Percentiles rank a stretch among this genome's conserved stretches.
These are phyloP conservation scores for Anthracocystis walkeri DNA, from an alignment of 1,284 basidiomycete genomes.

Conservation along the genomic window DNA sequence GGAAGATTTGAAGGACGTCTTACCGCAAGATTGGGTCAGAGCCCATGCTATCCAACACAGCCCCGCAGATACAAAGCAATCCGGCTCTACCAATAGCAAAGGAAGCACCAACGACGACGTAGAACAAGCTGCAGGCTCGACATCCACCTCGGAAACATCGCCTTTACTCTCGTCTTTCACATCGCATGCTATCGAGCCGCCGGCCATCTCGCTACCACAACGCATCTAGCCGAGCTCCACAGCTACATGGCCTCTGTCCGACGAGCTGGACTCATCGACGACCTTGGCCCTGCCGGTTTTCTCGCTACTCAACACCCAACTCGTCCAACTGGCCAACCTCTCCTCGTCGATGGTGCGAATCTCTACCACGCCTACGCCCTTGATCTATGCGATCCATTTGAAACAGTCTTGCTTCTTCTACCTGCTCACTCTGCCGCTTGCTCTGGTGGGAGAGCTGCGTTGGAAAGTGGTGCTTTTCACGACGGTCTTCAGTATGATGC, in stretches of 20 bases:
- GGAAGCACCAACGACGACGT: not conserved
- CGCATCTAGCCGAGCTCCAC: constrained; percentile 42
- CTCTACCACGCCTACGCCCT: constrained; percentile 35
- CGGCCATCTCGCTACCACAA: constrained; percentile 10
- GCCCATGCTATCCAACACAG: not conserved
- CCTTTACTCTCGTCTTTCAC: constrained; percentile 7
- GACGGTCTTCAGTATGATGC: constrained; percentile 79
- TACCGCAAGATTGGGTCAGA: constrained; percentile 30
- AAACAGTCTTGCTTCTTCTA: constrained; percentile 79
- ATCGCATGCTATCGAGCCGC: not conserved
- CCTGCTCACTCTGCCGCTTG: constrained; percentile 32
- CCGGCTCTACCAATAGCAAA: not conserved
- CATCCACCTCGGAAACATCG: constrained; percentile 6
- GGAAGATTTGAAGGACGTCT: constrained; percentile 22
- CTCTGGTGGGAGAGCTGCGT: constrained; percentile 32
- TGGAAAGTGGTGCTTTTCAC: constrained; percentile 82
- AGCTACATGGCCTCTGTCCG: constrained; percentile 41
- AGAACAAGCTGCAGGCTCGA: not conserved
- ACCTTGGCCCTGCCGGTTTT: constrained; percentile 51
- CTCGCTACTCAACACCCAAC: constrained; percentile 31
- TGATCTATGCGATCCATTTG: constrained; percentile 81
- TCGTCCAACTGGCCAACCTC: constrained; percentile 81
- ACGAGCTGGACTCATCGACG: constrained; percentile 38
- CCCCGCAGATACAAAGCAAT: not conserved
- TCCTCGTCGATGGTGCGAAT: constrained; percentile 84